Evolutionary conservation across 225 moss, liverwort and hornwort genomes (phyloP), one percentile per base, ranked within the genome.

Genomic region (Anthoceros angustus): DNA sequence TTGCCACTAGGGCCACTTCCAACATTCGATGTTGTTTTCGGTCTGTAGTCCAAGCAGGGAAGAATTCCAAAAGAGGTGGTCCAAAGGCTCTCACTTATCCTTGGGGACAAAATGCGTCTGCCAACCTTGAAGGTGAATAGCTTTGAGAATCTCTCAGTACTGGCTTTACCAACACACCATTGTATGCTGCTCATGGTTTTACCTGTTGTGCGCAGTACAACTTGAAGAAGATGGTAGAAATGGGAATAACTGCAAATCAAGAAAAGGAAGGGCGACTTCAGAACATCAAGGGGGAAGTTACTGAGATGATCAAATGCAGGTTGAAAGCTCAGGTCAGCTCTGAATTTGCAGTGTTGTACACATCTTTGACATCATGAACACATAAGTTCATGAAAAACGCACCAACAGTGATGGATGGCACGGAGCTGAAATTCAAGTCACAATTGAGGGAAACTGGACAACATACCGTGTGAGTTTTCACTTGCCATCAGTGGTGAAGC

Each of bases 191-290:
- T 65, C n/a, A 25, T 39, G 7, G 7, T 40, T 66, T 66, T n/a
- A 21, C 45, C 23, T 74, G 18, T 64, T 41, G 42, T 63, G 42
- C 20, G 68, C 82, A 98, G 98, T 84, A 92, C 72, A 91, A 98
- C 67, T 80, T 98, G 81, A 98, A 98, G 76, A 80, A 92, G 48
- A 98, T 98, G 98, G 89, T 98, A 12, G 98, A 92, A 74, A 85
- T 92, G 79, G 98, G 98, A 41, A 71, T 89, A 68, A 85, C 87
- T 45, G 98, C 98, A 43, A 98, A 98, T 79, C 88, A 87, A 74
- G 98, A 89, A 48, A 98, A 98, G 79, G 98, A 98, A 79, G 87
- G 86, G 62, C 85, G 92, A 26, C 77, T 92, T 65, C 84, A 82
- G 62, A 86, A 88, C 68, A 89, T 98, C 72, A 98, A 92, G 72